Percentiles rank a stretch among this genome's conserved stretches.
Conservation (phyloP, 2,329 filamentous ascomycete genomes). For the Alternaria arborescens region DNA sequence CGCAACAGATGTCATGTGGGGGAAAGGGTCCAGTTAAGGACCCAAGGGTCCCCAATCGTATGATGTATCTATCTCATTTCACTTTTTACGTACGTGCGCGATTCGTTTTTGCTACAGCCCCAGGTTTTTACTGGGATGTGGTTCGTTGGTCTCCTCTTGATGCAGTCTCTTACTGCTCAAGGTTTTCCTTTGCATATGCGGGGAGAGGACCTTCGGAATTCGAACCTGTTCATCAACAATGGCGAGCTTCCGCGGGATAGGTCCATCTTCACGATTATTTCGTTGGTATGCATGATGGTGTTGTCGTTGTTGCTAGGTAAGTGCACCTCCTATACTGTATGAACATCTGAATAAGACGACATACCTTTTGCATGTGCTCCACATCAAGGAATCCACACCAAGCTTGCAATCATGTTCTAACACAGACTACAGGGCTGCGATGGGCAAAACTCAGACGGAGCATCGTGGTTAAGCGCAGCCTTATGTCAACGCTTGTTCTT, state of each 20-base stretch:
- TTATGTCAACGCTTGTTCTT: constrained; percentile 27
- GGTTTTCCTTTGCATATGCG: not conserved
- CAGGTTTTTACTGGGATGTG: not conserved
- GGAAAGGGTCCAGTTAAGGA: constrained; percentile 8
- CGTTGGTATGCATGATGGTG: constrained; percentile 11
- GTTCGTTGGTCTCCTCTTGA: constrained; percentile 1
- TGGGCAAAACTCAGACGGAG: constrained; percentile 4
- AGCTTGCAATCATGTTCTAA: not conserved
- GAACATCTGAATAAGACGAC: not conserved
- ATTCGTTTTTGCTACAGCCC: not conserved
- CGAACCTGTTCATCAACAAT: not conserved
- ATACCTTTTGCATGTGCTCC: not conserved
- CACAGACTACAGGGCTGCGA: constrained; percentile 3
- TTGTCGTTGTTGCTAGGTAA: constrained; percentile 11
- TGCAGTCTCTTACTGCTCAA: not conserved
- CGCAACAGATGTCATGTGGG: not conserved
- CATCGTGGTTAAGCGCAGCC: constrained; percentile 17
- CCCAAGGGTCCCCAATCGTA: constrained; percentile 3
- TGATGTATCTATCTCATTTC: not conserved
- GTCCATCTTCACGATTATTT: constrained; percentile 3
- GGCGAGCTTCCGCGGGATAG: constrained; percentile 4
- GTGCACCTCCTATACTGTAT: not conserved
- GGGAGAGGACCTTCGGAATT: not conserved
- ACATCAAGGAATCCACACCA: not conserved
- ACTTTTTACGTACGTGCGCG: not conserved